Evolutionary conservation across 225 moss, liverwort and hornwort genomes (phyloP), one percentile per base, ranked within the genome.

Genomic region (Asterella californica): DNA sequence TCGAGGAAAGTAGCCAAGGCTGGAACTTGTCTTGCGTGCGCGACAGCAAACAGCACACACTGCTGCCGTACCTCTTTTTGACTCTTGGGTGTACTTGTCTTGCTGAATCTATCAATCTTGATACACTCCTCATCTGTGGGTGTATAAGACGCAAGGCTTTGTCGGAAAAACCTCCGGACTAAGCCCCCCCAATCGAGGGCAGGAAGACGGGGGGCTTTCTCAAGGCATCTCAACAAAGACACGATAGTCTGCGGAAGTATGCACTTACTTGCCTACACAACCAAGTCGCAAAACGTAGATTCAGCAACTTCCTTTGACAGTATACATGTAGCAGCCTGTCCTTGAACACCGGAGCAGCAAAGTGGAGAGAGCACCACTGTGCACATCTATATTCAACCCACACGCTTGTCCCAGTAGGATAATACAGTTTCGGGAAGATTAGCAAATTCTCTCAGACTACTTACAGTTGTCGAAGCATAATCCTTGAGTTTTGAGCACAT

Each of bases 101-200:
- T 59, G 53, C 50, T 53, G 42, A 59, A 6, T 6, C 38, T 15
- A 46, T 70, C 27, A 50, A 52, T 70, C 4, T 75, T 38, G 38
- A 19, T 27, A 67, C 30, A 15, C 22, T 37, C 4, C 36, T 83
- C 63, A 29, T 67, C 22, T 10, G 15, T 0, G 65, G 32, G 10
- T 64, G 70, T 72, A 25, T 15, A 22, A 55, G 74, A 60, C 55
- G 76, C 52, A 46, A 45, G 72, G 38, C 53, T 77, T 33, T 81
- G 82, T 64, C 84, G 84, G 74, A 86, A 57, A 54, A 82, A 74
- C 29, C 80, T 72, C 15, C 82, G 86, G 50, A 82, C 62, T 21
- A 86, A 68, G 30, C 83, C 84, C 78, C 84, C 86, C 88, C 88
- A 88, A 53, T 88, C 86, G 30, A 88, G 15, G 50, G 80, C 84